Conservation (phyloP, 768 basidiomycete genomes). For the Polyporus arcularius region DNA sequence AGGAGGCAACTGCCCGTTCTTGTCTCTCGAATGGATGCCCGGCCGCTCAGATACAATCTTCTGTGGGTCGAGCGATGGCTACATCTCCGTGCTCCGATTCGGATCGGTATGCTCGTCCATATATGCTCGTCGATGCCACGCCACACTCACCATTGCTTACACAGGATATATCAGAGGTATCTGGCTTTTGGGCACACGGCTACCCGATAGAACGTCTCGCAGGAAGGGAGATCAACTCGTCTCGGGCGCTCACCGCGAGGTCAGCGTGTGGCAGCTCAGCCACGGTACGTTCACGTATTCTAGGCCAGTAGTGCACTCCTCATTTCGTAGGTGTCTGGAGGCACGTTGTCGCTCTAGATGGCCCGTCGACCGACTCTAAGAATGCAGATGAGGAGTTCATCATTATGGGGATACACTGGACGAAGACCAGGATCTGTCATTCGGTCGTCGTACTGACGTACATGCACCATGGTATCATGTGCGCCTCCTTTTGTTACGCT, state of each 20-base stretch:
- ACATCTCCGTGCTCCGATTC: background rate
- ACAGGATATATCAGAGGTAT: background rate
- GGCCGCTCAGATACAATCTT: background rate
- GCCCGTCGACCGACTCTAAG: background rate
- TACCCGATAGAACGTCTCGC: background rate
- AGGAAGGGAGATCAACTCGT: background rate
- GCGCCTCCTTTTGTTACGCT: background rate
- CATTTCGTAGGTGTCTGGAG: background rate
- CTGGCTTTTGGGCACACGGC: background rate
- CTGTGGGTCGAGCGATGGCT: background rate
- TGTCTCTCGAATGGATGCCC: background rate
- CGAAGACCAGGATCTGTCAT: background rate
- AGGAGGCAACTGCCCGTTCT: background rate
- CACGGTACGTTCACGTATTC: background rate
- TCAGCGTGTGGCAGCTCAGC: background rate
- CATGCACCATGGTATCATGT: slow-evolving; percentile 2
- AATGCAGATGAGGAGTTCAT: background rate
- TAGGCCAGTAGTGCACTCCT: too few species aligned
- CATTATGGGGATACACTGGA: slow-evolving; percentile 3
- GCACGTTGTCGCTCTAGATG: background rate
- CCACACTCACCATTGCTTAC: background rate
- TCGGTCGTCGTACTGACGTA: background rate
- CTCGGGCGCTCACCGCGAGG: background rate
- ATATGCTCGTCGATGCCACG: too few species aligned
- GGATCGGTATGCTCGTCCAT: background rate